Conservation (phyloP, 2,329 filamentous ascomycete species). For the Trichoderma sp. region DNA sequence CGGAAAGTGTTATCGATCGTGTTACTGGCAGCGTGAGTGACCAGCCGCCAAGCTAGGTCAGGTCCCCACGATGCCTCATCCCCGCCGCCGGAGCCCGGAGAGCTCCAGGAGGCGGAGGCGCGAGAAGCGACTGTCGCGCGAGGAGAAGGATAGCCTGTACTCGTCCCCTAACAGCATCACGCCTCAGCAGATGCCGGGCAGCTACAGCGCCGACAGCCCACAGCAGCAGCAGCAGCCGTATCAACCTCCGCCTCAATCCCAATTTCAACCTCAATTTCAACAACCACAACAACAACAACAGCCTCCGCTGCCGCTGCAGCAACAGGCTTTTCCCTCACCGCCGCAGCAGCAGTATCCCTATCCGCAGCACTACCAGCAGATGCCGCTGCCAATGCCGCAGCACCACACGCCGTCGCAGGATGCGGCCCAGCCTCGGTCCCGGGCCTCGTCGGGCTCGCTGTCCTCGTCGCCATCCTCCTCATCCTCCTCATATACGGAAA, state of each 20-base stretch:
- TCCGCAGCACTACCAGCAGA: neutral
- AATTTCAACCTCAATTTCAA: conserved; percentile 13
- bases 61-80: conserved; percentile 51
- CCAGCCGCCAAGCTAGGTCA: conserved; percentile 17
- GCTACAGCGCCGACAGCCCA: conserved; percentile 16
- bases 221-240: conserved; percentile 12
- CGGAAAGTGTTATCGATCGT: neutral
- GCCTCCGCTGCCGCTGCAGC: neutral
- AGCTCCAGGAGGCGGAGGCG: conserved; percentile 50
- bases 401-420: neutral
- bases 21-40: neutral
- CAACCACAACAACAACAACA: neutral
- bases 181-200: conserved; percentile 16
- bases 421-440: conserved; percentile 20
- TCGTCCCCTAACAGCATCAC: conserved; percentile 22
- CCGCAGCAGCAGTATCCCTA: conserved; percentile 21
- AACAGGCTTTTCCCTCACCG: conserved; percentile 24
- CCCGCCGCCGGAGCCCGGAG: conserved; percentile 56
- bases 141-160: conserved; percentile 27
- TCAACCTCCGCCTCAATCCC: conserved; percentile 20
- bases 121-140: conserved; percentile 34
- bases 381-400: conserved; percentile 8
- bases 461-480: conserved; percentile 46
- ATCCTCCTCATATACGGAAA: conserved; percentile 62
- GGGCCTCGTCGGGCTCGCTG: conserved; percentile 40